Evolutionary conservation across 495 filamentous ascomycete genomes (phyloP), one percentile per base, ranked within the genome.

Genomic region (Aspergillus nidulans): DNA sequence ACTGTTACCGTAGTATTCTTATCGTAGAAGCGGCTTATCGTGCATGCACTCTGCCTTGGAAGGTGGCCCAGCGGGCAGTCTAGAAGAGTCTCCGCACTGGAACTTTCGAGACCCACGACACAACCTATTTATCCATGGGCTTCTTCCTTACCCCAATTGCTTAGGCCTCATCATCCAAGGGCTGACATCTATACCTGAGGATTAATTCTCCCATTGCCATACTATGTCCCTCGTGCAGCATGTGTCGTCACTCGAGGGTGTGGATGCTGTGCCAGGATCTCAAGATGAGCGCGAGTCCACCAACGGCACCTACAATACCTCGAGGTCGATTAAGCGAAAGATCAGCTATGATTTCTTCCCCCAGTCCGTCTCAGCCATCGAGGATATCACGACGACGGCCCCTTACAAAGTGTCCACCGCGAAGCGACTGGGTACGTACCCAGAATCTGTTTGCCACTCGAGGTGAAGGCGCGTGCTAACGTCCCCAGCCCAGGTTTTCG

Each of bases 341-440:
- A 60, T 71, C 42, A 71, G 67, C 51, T 72, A 71, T 40, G 64
- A 71, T 59, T 53, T 62, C 3, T 60, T 74, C 36, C 63, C 64
- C 13, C 56, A 49, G 21, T 63, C 63, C n/a, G 49, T 52, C 6
- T 44, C 48, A 19, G 52, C 62, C n/a, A 51, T 55, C 36, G 67
- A 69, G 6, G 49, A 59, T n/a, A 58, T 63, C 10, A 53, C 63
- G 8, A 64, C 64, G 15, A 64, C 65, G 21, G 63, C 73, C 2
- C 75, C 75, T 0, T 82, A 81, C 55, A 76, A 84, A 60, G 80
- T 85, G 34, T 76, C 80, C 5, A 69, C 72, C 24, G 55, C 61
- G 20, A 81, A 74, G 59, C 73, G 83, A 62, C 65, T 79, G 44
- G 59, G 82, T 82, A 50, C 15, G 4, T 6, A n/a, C n/a, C n/a